Evolutionary conservation across 768 basidiomycete species (phyloP).

Genomic region (Pleurotus citrinopileatus): DNA sequence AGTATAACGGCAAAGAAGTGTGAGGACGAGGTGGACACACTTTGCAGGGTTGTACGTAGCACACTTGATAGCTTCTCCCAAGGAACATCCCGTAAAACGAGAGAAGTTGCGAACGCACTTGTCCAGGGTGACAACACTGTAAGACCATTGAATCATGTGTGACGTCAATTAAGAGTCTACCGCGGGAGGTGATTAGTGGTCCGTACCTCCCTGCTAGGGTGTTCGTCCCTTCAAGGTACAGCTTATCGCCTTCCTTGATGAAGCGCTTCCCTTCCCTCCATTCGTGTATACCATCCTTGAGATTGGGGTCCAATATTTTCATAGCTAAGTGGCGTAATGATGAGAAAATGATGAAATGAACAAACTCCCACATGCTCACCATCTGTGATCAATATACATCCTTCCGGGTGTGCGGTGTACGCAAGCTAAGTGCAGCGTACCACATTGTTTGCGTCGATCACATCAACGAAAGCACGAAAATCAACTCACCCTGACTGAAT

Average conservation of each 20-base stretch:
- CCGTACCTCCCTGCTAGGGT: constrained; percentile 85
- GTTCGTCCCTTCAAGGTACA: constrained; percentile 81
- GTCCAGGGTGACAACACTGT: constrained; percentile 77
- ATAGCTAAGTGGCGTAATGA: constrained; percentile 48
- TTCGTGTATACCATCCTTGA: constrained; percentile 80
- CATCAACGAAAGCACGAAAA: constrained; percentile 4
- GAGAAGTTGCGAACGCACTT: constrained; percentile 86
- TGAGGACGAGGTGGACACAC: constrained; percentile 31
- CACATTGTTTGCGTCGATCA: background rate
- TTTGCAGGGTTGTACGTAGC: constrained; percentile 85
- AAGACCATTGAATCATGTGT: constrained; percentile 1
- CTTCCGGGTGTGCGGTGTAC: constrained; percentile 78
- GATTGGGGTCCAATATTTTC: constrained; percentile 82
- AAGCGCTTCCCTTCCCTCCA: constrained; percentile 85
- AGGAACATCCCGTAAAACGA: constrained; percentile 77
- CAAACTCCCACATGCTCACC: constrained; percentile 42
- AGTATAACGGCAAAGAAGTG: background rate
- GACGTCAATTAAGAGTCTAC: background rate
- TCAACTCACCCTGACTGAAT: constrained; percentile 73
- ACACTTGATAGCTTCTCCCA: constrained; percentile 82
- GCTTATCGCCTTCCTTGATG: constrained; percentile 75
- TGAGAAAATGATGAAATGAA: background rate
- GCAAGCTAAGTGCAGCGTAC: constrained; percentile 54
- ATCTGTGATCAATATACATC: constrained; percentile 88
- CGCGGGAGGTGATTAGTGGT: background rate